These are phyloP conservation scores for Aspergillus jensenii DNA, from an alignment of 2,329 filamentous ascomycete genomes.

Conservation along the genomic window DNA sequence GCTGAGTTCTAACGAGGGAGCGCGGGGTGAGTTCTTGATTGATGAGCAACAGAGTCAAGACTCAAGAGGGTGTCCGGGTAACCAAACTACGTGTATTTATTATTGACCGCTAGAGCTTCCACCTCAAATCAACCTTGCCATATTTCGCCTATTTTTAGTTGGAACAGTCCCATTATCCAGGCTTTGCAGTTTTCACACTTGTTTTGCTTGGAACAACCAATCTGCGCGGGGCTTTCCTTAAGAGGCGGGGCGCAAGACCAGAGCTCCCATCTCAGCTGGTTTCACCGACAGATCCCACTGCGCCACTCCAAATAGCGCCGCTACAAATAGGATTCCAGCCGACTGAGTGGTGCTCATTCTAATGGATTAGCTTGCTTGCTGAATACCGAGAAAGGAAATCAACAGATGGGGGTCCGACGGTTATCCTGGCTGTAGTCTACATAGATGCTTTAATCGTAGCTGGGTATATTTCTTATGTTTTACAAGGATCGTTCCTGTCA, in stretches of 20 bases:
- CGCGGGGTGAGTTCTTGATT: conserved; percentile 25
- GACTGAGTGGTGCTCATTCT: neutral
- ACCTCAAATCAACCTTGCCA: neutral
- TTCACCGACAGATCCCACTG: conserved; percentile 16
- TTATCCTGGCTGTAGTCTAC: neutral
- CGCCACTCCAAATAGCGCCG: conserved; percentile 3
- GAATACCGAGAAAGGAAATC: neutral
- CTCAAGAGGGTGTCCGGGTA: conserved; percentile 4
- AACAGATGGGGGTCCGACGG: neutral
- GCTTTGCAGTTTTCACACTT: conserved; percentile 3
- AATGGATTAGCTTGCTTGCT: neutral
- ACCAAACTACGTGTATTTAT: conserved; percentile 2
- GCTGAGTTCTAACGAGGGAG: conserved; percentile 12
- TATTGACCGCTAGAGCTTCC: conserved; percentile 14
- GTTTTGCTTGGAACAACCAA: conserved; percentile 13
- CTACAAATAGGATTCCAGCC: conserved; percentile 2
- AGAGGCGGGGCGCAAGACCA: conserved; percentile 12
- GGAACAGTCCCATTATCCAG: conserved; percentile 8
- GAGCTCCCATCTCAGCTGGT: conserved; percentile 13
- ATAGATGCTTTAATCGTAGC: neutral
- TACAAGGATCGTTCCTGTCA: neutral
- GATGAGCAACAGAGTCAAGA: conserved; percentile 1
- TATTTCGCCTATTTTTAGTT: conserved; percentile 17
- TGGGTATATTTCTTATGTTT: neutral
- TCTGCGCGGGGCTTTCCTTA: conserved; percentile 8